Evolutionary conservation across 208 protist genomes (phyloP), one percentile per base, ranked within the genome.

Genomic region (Porcisia deanei): DNA sequence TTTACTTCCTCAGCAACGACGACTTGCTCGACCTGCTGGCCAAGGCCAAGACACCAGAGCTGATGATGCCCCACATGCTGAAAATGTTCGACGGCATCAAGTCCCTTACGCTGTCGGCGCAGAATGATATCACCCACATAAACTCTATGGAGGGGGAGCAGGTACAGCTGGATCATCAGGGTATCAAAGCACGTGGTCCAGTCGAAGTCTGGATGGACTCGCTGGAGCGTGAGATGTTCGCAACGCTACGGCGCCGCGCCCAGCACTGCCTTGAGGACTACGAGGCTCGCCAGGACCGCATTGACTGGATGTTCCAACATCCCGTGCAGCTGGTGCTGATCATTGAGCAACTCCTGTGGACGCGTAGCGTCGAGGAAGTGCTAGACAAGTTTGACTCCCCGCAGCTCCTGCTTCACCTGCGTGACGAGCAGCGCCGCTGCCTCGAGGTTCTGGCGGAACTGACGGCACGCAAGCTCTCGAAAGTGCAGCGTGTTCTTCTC

Each of bases 81-180:
- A 99, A 99, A 86, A 99, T 98, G 94, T 99, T 99, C 81, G 98
- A 99, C 85, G 94, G 95, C 80, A 97, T 98, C 79, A 98, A 98
- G 77, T 90, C 91, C 34, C 83, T 98, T 47, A 65, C 83, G 10
- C 91, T 98, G 68, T 77, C 80, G 22, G 86, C 92, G 54, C 83
- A 88, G 74, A 96, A 96, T 71, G 92, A 96, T 73, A 96, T 98
- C 75, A 98, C 95, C 30, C 92, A 97, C 84, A 84, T 98, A 16
- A 82, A 95, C 53, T 98, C 95, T 10, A 95, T 98, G 88, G 95
- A 98, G 66, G 95, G 93, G 14, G 95, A 98, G 77, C 68, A 75
- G 71, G 95, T 98, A 77, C 92, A 97, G 84, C 81, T 96, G 75
- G 75, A 98, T 22, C 94, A 94, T 73, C 98, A 99, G 82, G 90